These are phyloP conservation scores for Dothistroma septosporum DNA, from an alignment of 2,329 filamentous ascomycete genomes.

Conservation along the genomic window DNA sequence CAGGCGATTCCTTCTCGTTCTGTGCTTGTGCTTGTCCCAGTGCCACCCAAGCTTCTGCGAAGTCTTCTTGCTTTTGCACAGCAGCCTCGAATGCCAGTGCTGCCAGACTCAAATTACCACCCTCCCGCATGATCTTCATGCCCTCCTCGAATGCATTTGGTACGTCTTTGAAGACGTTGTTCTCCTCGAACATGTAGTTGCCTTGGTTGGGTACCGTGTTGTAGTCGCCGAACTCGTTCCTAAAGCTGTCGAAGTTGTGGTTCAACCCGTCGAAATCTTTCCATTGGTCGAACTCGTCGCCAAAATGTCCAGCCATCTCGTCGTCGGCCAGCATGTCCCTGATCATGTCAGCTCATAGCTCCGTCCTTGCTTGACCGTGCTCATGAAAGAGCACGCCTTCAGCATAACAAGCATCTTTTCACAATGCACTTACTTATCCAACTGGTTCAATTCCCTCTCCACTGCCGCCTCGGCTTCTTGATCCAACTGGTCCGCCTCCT, in stretches of 20 bases:
- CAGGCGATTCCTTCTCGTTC: slow-evolving; percentile 96
- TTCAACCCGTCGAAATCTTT: slow-evolving; percentile 67
- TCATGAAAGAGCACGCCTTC: slow-evolving; percentile 16
- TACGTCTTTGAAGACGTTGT: slow-evolving; percentile 81
- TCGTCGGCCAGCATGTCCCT: slow-evolving; percentile 66
- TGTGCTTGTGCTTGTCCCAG: slow-evolving; percentile 91
- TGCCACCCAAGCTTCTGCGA: slow-evolving; percentile 90
- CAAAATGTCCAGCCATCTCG: slow-evolving; percentile 58
- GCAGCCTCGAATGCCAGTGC: slow-evolving; percentile 94
- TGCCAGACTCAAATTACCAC: slow-evolving; percentile 88
- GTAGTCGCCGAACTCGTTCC: slow-evolving; percentile 55
- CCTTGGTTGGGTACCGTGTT: slow-evolving; percentile 54
- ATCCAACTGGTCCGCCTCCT: slow-evolving; percentile 50
- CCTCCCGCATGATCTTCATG: slow-evolving; percentile 84
- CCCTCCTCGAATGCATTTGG: slow-evolving; percentile 89
- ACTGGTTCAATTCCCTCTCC: slow-evolving; percentile 80
- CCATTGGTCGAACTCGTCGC: slow-evolving; percentile 73
- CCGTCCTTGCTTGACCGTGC: slow-evolving; percentile 64
- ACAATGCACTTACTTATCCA: slow-evolving; percentile 69
- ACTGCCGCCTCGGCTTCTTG: slow-evolving; percentile 67
- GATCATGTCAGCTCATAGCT: slow-evolving; percentile 65
- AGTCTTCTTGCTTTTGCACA: slow-evolving; percentile 79
- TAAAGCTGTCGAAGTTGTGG: slow-evolving; percentile 54
- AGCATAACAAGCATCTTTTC: not conserved
- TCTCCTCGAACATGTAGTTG: slow-evolving; percentile 89